Evolutionary conservation across 2,329 filamentous ascomycete genomes (phyloP), one percentile per base, ranked within the genome.

Genomic region (Aspergillus viridinutans): DNA sequence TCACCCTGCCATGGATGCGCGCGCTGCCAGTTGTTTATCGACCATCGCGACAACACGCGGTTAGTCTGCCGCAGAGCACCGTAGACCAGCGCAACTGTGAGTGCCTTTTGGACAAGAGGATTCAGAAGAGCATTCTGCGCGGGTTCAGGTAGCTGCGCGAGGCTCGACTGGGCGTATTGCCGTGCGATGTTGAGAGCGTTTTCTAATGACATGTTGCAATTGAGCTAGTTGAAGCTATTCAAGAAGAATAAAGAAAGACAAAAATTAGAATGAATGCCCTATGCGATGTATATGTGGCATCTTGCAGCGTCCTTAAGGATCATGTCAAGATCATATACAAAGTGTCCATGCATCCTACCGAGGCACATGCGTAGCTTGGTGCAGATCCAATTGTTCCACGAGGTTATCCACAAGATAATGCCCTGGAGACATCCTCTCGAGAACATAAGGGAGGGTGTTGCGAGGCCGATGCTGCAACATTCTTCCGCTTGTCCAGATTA

Each of bases 21-120:
- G 50, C 55, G 25, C 17, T 62, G 60, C 64, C 70, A 73, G 42
- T 72, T 73, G 53, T 75, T 72, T 0, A 67, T 32, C 0, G 64
- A 57, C 66, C 69, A 66, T 51, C 63, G 61, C 10, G 64, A 66
- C n/a, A 74, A 53, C 3, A 58, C 54, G 25, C 64, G 61, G 58
- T 72, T 75, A 45, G 68, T 58, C 6, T 64, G 61, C 43, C 67
- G 67, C 43, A 72, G 14, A 0, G 69, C n/a, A 3, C 60, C 59
- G 4, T 71, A 52, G 0, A 67, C 66, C 17, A 69, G 29, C 2
- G 73, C 14, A 0, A 59, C 60, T 0, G 60, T 62, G 6, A 69
- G 23, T 1, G 66, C 56, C 32, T 71, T 74, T 47, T 69, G 67
- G 1, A 69, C 61, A 7, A 70, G 56, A 1, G 69, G 63, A 4